These are phyloP conservation scores for Xylariales sp. DNA, from an alignment of 2,329 filamentous ascomycete species.

Conservation along the genomic window DNA sequence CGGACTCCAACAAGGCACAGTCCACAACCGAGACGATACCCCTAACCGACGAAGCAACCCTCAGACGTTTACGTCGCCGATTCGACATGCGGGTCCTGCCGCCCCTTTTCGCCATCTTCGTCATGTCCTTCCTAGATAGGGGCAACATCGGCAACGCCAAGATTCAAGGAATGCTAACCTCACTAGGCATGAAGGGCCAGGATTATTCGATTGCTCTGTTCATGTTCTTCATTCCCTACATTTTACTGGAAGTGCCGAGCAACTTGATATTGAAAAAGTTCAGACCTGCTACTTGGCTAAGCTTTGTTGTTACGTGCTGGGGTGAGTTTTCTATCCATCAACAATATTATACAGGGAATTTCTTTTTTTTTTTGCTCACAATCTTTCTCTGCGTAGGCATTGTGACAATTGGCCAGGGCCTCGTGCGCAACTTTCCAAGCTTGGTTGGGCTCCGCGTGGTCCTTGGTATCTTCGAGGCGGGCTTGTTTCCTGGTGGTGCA, in stretches of 20 bases:
- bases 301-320: conserved; percentile 14
- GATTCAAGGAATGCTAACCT: conserved; percentile 27
- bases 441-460: conserved; percentile 15
- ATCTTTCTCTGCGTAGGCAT: too few species aligned
- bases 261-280: conserved; percentile 15
- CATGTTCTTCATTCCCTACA: conserved; percentile 26
- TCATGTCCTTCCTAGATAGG: too few species aligned
- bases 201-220: conserved; percentile 32
- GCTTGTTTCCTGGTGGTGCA: conserved; percentile 16
- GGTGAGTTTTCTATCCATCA: too few species aligned
- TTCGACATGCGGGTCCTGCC: too few species aligned
- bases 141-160: too few species aligned
- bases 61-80: too few species aligned
- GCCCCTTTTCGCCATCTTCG: too few species aligned
- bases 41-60: too few species aligned
- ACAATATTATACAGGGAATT: too few species aligned
- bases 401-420: conserved; percentile 14
- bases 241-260: conserved; percentile 5
- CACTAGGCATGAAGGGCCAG: conserved; percentile 25
- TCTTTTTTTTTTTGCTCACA: too few species aligned
- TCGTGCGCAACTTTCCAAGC: conserved; percentile 12
- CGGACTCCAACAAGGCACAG: too few species aligned
- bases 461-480: conserved; percentile 11
- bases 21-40: too few species aligned
- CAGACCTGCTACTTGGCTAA: conserved; percentile 16